Evolutionary conservation across 257 asterid genomes (phyloP).

Genomic region (Fraxinus anomala): DNA sequence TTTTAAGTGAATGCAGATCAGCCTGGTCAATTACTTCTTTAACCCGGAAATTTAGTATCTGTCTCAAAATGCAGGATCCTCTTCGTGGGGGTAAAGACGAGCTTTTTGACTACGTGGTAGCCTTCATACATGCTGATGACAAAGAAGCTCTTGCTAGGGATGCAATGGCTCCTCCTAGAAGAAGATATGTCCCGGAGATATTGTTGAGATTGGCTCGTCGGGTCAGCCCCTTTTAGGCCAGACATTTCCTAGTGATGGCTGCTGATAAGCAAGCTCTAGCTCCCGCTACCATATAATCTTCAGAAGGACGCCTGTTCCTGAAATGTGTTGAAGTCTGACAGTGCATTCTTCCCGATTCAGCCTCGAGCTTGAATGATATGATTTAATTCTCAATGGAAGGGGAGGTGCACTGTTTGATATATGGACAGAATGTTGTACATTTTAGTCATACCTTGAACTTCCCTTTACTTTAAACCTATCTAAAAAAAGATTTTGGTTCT

Average conservation of each 20-base stretch:
- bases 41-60: conserved; percentile 1
- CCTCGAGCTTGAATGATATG: conserved; percentile 10
- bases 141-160: conserved; percentile 72
- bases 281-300: neutral
- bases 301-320: conserved; percentile 2
- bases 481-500: too few relatives aligned
- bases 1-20: neutral
- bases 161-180: conserved; percentile 71
- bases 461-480: neutral
- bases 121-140: conserved; percentile 68
- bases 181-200: conserved; percentile 77
- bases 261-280: conserved; percentile 13
- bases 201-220: conserved; percentile 63
- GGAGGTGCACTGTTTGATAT: neutral
- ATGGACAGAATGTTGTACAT: neutral
- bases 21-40: neutral
- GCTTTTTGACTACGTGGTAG: conserved; percentile 70
- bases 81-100: conserved; percentile 93
- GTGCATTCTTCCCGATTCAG: neutral
- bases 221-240: conserved; percentile 73
- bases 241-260: neutral
- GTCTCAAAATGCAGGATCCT: conserved; percentile 66
- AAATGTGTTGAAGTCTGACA: neutral
- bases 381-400: conserved; percentile 4
- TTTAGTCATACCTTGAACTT: neutral